These are phyloP conservation scores for Calonectria leucothoes DNA, from an alignment of 2,329 filamentous ascomycete genomes.

Conservation along the genomic window DNA sequence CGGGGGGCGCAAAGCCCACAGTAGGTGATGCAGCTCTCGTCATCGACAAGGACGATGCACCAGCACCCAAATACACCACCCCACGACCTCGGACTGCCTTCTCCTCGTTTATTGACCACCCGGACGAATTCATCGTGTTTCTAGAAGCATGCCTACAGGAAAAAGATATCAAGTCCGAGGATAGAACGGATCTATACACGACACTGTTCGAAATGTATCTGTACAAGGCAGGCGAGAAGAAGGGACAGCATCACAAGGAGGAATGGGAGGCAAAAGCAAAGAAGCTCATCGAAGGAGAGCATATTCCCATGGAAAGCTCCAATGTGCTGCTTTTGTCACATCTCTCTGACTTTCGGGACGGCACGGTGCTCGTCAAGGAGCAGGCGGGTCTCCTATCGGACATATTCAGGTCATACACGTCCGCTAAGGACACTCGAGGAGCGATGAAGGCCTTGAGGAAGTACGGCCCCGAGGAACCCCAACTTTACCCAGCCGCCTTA, in stretches of 20 bases:
- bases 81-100: constrained; percentile 91
- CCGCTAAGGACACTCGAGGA: constrained; percentile 89
- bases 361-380: constrained; percentile 92
- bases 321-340: constrained; percentile 95
- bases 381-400: constrained; percentile 92
- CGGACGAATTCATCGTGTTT: constrained; percentile 91
- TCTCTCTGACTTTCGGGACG: constrained; percentile 88
- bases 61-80: constrained; percentile 73
- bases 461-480: constrained; percentile 91
- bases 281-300: constrained; percentile 83
- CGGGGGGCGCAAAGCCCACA: constrained; percentile 62
- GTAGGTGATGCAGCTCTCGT: constrained; percentile 63
- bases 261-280: constrained; percentile 94
- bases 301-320: constrained; percentile 90
- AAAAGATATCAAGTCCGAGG: constrained; percentile 74
- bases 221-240: constrained; percentile 84
- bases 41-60: constrained; percentile 59
- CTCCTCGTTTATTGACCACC: constrained; percentile 95
- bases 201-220: constrained; percentile 99
- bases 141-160: constrained; percentile 88
- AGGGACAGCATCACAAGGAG: constrained; percentile 73
- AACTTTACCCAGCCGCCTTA: constrained; percentile 91
- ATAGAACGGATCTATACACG: constrained; percentile 89
- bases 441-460: constrained; percentile 91
- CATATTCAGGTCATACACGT: constrained; percentile 96